A percentile compares a stretch with the other conserved stretches of the same genome.
Evolutionary conservation across 2,329 filamentous ascomycete genomes (phyloP).

Genomic region (Fusarium siculi): DNA sequence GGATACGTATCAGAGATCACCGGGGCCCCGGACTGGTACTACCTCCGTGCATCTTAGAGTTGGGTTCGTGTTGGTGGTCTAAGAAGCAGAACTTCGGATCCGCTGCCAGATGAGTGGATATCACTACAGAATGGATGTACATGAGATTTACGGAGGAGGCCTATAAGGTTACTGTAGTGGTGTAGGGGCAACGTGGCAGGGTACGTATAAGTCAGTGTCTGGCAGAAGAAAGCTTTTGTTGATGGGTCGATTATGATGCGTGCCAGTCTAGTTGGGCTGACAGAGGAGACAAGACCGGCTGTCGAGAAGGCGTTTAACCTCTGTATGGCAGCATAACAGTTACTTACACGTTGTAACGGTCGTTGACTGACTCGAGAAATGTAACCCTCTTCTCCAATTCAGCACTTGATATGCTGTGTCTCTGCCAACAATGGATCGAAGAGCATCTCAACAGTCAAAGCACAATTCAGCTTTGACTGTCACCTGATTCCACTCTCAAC

Average conservation of each 20-base stretch:
- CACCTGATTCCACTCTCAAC: background rate
- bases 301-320: background rate
- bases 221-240: conserved; percentile 4
- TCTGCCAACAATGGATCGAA: background rate
- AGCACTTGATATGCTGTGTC: background rate
- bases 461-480: background rate
- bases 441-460: background rate
- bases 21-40: conserved; percentile 28
- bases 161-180: background rate
- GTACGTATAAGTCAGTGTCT: background rate
- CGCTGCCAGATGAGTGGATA: conserved; percentile 24
- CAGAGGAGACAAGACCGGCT: background rate
- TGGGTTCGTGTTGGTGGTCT: conserved; percentile 8
- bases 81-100: conserved; percentile 38
- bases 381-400: conserved; percentile 3
- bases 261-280: background rate
- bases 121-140: background rate
- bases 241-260: conserved; percentile 18
- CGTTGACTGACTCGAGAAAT: background rate
- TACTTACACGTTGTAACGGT: background rate
- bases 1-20: conserved; percentile 15
- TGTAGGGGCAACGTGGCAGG: conserved; percentile 12
- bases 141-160: background rate
- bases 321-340: background rate
- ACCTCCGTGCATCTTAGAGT: conserved; percentile 1